Percentiles rank a stretch among this genome's conserved stretches.
phyloP scores from a whole-genome alignment of 768 basidiomycete species.

The Pulveroboletus sp. region DNA sequence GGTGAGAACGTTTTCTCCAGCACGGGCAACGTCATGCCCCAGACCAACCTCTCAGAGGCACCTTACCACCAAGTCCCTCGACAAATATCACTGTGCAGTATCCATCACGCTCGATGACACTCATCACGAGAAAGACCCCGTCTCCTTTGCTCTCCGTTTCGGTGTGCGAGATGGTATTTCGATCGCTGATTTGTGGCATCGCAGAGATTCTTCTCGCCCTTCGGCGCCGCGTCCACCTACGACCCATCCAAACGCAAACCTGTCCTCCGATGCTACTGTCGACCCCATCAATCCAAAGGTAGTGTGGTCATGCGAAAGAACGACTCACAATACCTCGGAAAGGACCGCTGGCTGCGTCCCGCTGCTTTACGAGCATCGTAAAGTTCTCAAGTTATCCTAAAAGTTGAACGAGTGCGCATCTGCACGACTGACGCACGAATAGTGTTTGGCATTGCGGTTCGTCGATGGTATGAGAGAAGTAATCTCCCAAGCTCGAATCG shows the following conservation, averaged over 20 bases:
- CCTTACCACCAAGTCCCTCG: too few species aligned
- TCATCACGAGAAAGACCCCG: conserved; percentile 54
- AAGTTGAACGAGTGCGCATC: conserved; percentile 47
- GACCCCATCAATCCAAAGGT: neutral
- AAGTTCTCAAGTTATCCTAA: conserved; percentile 45
- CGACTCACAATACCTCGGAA: conserved; percentile 53
- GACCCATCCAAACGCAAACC: conserved; percentile 40
- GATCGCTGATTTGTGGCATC: conserved; percentile 52
- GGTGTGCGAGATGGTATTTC: conserved; percentile 49
- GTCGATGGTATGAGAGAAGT: neutral
- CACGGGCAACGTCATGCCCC: conserved; percentile 57
- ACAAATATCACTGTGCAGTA: conserved; percentile 61
- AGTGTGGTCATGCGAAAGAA: neutral
- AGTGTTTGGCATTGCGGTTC: conserved; percentile 24
- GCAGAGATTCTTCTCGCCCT: conserved; percentile 57
- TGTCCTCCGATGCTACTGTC: conserved; percentile 51
- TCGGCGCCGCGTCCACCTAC: conserved; percentile 47
- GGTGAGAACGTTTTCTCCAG: conserved; percentile 37
- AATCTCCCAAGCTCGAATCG: neutral
- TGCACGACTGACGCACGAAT: conserved; percentile 53
- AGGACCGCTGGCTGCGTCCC: conserved; percentile 53
- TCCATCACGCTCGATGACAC: conserved; percentile 54
- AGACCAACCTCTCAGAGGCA: conserved; percentile 59
- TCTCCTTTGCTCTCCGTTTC: conserved; percentile 46
- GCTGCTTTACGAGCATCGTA: conserved; percentile 42